Evolutionary conservation across 805 yeast genomes (phyloP), one percentile per base, ranked within the genome.

Genomic region (Maudiozyma bulderi): DNA sequence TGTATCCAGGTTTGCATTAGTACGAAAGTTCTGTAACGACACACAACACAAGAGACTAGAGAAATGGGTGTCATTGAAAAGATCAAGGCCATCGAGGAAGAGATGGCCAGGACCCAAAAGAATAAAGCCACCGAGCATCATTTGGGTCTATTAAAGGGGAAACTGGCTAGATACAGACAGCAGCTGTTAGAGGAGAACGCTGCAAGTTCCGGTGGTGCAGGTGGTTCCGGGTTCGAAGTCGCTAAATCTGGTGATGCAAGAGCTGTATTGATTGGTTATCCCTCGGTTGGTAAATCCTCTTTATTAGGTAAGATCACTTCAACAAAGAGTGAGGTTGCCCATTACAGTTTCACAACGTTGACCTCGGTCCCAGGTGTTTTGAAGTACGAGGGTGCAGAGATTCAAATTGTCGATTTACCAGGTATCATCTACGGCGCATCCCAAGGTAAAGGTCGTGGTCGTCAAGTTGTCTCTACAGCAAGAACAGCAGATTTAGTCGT

Each of bases 51-150:
- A 20, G 4, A 4, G 26, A 20, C 26, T 20, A 20, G 4, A 4
- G 26, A 20, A 20, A 62, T 66, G 66, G 71, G 71, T 56, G 54
- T 66, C 35, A 53, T 66, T 20, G 96, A 88, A 54, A 89, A 87
- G 63, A 89, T 89, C 58, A 81, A 81, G 51, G 87, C 82, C 70
- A 89, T 91, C 69, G 95, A 90, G 69, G 88, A 82, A 69, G 99
- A 91, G 67, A 81, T 91, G 74, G 80, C 95, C 34, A 77, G 96
- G 53, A 91, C 99, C 33, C 99, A 91, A 65, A 91, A 93, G 73
- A 91, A 91, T 64, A 91, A 91, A 70, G 98, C 99, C 54, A 91
- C 99, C 0, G 98, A 91, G 72, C 90, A 93, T 67, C 99, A 91
- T 66, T 76, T 91, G 61, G 98, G 99, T 54, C 77, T 91, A 28